phyloP scores from a whole-genome alignment of 2,329 filamentous ascomycete species.

The Raffaelea arxii region DNA sequence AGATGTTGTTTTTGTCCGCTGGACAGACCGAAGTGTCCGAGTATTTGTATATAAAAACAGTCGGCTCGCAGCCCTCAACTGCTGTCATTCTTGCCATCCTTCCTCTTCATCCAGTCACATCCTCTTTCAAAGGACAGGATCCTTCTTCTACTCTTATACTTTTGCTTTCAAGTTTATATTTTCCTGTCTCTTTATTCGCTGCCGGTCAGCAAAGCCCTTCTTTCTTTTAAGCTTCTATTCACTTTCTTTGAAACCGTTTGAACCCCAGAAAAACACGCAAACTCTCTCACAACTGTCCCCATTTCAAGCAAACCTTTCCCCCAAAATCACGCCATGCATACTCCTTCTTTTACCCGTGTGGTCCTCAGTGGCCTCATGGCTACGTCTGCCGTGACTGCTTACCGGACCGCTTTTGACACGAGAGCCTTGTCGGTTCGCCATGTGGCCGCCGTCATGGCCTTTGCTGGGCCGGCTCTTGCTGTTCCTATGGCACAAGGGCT shows the following conservation, averaged over 20 bases:
- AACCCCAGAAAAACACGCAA: constrained; percentile 7
- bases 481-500: constrained; percentile 11
- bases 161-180: background rate
- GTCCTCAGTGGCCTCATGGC: constrained; percentile 20
- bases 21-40: too few species aligned
- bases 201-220: constrained; percentile 1
- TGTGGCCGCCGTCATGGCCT: constrained; percentile 18
- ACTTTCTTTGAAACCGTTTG: background rate
- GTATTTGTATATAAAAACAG: too few species aligned
- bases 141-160: too few species aligned
- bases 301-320: background rate
- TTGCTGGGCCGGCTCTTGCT: constrained; percentile 17
- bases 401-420: constrained; percentile 13
- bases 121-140: too few species aligned
- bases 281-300: constrained; percentile 3
- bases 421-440: constrained; percentile 14
- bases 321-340: constrained; percentile 18
- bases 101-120: too few species aligned
- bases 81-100: too few species aligned
- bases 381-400: constrained; percentile 19
- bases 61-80: too few species aligned
- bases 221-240: constrained; percentile 6
- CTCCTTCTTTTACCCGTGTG: constrained; percentile 20
- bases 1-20: too few species aligned
- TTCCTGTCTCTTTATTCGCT: background rate